These are phyloP conservation scores for Suillus variegatus DNA, from an alignment of 768 basidiomycete species.

Conservation along the genomic window DNA sequence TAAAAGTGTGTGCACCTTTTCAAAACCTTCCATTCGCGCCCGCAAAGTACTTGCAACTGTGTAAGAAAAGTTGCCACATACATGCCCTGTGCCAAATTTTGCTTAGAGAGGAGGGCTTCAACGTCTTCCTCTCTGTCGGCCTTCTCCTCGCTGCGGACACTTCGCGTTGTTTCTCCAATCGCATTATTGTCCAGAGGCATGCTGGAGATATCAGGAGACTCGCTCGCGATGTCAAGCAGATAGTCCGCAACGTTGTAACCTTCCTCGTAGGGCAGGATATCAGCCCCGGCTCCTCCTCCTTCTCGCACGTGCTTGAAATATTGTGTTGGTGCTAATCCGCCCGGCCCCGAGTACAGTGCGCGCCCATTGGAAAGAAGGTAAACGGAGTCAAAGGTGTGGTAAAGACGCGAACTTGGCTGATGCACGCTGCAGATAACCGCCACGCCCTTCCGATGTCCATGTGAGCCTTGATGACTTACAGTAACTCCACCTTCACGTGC, in stretches of 20 bases:
- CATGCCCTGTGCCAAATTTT: conserved; percentile 21
- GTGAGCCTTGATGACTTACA: conserved; percentile 21
- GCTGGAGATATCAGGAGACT: conserved; percentile 49
- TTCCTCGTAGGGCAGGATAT: conserved; percentile 56
- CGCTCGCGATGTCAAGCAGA: conserved; percentile 83
- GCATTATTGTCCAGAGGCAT: conserved; percentile 6
- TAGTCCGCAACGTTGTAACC: conserved; percentile 95
- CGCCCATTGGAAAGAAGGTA: conserved; percentile 77
- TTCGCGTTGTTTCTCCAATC: conserved; percentile 9
- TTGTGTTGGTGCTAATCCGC: conserved; percentile 66
- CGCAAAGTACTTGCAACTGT: conserved; percentile 79
- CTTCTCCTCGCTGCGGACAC: conserved; percentile 19
- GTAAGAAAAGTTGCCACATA: conserved; percentile 87
- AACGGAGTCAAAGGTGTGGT: conserved; percentile 83
- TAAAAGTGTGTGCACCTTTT: conserved; percentile 47
- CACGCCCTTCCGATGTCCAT: conserved; percentile 62
- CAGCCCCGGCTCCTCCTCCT: conserved; percentile 28
- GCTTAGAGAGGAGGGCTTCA: conserved; percentile 22
- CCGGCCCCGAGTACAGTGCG: conserved; percentile 78
- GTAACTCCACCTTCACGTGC: conserved; percentile 47
- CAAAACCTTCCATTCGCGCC: conserved; percentile 85
- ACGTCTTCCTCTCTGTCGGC: conserved; percentile 14
- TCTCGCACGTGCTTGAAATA: conserved; percentile 51
- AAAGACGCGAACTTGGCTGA: conserved; percentile 85
- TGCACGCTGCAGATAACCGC: conserved; percentile 88